Conservation (phyloP, 148 eudicot species). For the Linanthus parryae region DNA sequence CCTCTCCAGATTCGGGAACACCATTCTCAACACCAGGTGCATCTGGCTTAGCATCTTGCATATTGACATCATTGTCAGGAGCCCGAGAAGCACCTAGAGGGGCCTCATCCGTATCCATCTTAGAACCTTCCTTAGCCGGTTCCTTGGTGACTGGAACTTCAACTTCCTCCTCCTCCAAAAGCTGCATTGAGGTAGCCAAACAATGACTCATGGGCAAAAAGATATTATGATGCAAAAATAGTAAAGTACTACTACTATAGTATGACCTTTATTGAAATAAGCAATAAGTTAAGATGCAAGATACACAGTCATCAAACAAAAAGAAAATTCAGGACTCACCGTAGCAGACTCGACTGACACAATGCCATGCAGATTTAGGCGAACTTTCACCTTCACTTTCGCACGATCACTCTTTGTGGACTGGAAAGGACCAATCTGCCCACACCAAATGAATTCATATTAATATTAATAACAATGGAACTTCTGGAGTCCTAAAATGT, state of each 20-base stretch:
- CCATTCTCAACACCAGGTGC: constrained; percentile 58
- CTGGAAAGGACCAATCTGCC: constrained; percentile 88
- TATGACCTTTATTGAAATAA: neutral
- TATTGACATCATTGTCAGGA: constrained; percentile 60
- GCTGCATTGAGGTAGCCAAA: constrained; percentile 42
- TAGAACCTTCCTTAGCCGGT: constrained; percentile 34
- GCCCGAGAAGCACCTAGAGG: constrained; percentile 27
- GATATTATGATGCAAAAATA: too few relatives aligned
- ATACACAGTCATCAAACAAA: neutral
- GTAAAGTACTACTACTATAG: too few relatives aligned
- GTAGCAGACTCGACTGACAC: constrained; percentile 75
- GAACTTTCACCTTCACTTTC: constrained; percentile 72
- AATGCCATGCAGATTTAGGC: constrained; percentile 73
- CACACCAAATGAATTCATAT: neutral
- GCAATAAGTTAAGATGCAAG: neutral
- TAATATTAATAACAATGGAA: neutral
- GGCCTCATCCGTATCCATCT: constrained; percentile 70
- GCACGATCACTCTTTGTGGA: constrained; percentile 55
- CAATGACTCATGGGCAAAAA: too few relatives aligned
- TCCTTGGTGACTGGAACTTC: constrained; percentile 74
- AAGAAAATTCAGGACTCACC: constrained; percentile 32
- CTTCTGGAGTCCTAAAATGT: neutral
- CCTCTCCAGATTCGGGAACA: constrained; percentile 59
- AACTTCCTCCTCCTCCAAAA: constrained; percentile 80
- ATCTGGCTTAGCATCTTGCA: constrained; percentile 74